Evolutionary conservation across 139 green algal species (phyloP), one percentile per base, ranked within the genome.

Genomic region (Gonium pectorale): DNA sequence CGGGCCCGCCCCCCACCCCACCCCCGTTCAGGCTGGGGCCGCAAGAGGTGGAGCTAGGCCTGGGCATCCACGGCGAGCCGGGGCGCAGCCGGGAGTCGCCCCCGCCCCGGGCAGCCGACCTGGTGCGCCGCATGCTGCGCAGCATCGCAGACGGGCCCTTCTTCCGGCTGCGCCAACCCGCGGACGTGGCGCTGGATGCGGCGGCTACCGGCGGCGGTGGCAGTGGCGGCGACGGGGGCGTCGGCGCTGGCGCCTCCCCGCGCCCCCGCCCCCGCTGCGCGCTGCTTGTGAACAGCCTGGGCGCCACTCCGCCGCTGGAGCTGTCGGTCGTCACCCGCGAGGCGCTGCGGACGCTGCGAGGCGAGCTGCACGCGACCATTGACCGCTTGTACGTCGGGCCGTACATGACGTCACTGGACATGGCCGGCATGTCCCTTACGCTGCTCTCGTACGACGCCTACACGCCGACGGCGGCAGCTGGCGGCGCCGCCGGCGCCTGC

Each of bases 61-160:
- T 98, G 80, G 96, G 96, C 72, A 97, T 98, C 56, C 96, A 98
- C 83, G 95, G 95, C 0, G 96, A 98, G 90, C 94, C 95, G 0
- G 96, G 96, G 22, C 86, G 83, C 17, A 19, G 70, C 5, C 89
- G 75, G 52, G 74, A 43, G 26, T 9, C 52, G 46, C 26, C 79
- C 2, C 37, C 52, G 15, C 66, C 77, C 72, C 54, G 67, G 9
- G 83, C 83, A 27, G 51, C 89, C 8, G 80, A 88, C 15, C 68
- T 96, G 21, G 87, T 94, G 33, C 49, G 22, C 2, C 38, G 56
- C 31, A 79, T 96, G 74, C 54, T 94, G 60, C 35, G 74, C 17
- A 66, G 69, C 4, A 80, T 95, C 59, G 67, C 40, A 21, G n/a
- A 7, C 29, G 74, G 38, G 38, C 41, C 74, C 5, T 82, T 44